phyloP scores from a whole-genome alignment of 768 basidiomycete species.

The Gymnopilus junonius region DNA sequence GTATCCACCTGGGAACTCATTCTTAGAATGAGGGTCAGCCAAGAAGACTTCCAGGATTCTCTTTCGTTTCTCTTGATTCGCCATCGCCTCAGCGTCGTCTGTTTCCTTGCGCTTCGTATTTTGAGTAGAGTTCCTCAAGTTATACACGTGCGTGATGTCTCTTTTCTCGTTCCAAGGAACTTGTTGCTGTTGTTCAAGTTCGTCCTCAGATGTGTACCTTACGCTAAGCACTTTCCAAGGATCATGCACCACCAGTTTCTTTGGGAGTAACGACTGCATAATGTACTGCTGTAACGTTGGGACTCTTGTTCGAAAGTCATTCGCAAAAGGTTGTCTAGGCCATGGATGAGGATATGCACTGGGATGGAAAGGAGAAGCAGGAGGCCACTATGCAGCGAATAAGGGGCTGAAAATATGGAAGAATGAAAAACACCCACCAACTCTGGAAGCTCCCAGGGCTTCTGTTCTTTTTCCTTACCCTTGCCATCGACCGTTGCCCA shows the following conservation, averaged over 20 bases:
- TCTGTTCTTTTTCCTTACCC: background rate
- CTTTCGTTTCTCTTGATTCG: background rate
- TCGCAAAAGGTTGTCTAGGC: constrained; percentile 43
- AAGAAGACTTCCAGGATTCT: constrained; percentile 10
- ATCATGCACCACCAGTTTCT: constrained; percentile 29
- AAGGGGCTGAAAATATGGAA: background rate
- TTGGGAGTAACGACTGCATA: constrained; percentile 27
- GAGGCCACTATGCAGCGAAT: constrained; percentile 13
- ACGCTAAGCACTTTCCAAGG: constrained; percentile 19
- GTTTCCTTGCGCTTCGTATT: background rate
- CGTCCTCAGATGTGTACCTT: background rate
- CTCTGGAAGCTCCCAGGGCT: constrained; percentile 6
- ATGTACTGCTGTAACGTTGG: constrained; percentile 28
- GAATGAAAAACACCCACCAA: background rate
- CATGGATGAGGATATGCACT: constrained; percentile 43
- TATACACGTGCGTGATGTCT: constrained; percentile 13
- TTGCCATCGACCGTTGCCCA: background rate
- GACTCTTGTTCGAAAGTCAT: background rate
- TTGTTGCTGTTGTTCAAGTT: background rate
- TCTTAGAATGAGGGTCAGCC: constrained; percentile 14
- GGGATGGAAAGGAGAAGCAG: constrained; percentile 31
- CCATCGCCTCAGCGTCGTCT: background rate
- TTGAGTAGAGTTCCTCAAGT: constrained; percentile 4
- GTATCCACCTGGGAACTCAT: constrained; percentile 4
- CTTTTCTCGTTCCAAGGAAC: background rate